A percentile compares a stretch with the other conserved stretches of the same genome.
phyloP scores from a whole-genome alignment of 2,329 filamentous ascomycete genomes.

The Whalleya microplaca region DNA sequence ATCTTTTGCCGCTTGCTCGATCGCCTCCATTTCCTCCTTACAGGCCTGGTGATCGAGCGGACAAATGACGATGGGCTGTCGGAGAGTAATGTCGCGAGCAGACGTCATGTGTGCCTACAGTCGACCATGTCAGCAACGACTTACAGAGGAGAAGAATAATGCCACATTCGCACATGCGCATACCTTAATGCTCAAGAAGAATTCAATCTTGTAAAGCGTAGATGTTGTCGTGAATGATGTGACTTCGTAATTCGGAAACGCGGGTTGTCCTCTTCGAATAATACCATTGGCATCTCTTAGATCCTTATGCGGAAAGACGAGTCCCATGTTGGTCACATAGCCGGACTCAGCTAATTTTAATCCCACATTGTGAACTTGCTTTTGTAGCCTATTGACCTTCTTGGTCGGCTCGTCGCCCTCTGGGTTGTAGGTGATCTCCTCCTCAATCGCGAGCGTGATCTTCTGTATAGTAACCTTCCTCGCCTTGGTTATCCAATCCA shows the following conservation, averaged over 20 bases:
- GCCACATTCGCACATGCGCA: constrained; percentile 8
- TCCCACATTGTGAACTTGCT: constrained; percentile 79
- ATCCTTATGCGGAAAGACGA: constrained; percentile 91
- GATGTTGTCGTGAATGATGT: constrained; percentile 92
- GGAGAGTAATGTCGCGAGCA: constrained; percentile 83
- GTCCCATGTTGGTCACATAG: constrained; percentile 88
- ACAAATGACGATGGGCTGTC: constrained; percentile 94
- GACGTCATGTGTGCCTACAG: constrained; percentile 82
- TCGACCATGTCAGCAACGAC: constrained; percentile 16
- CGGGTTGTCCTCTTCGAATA: constrained; percentile 79
- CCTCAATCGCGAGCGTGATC: constrained; percentile 91
- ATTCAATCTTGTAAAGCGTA: constrained; percentile 97
- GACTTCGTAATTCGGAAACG: constrained; percentile 87
- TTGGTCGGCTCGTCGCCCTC: constrained; percentile 94
- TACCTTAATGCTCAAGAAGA: constrained; percentile 94
- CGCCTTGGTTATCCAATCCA: constrained; percentile 88
- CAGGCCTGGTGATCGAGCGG: constrained; percentile 93
- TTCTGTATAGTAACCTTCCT: constrained; percentile 91
- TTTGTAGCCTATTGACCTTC: constrained; percentile 84
- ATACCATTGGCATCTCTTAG: constrained; percentile 85
- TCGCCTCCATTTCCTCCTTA: constrained; percentile 98
- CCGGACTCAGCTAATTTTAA: constrained; percentile 87
- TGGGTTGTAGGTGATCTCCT: constrained; percentile 98
- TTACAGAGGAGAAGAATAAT: neutral
- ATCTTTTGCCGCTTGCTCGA: constrained; percentile 93